phyloP scores from a whole-genome alignment of 805 yeast species.

The Saccharomycopsis amapae region DNA sequence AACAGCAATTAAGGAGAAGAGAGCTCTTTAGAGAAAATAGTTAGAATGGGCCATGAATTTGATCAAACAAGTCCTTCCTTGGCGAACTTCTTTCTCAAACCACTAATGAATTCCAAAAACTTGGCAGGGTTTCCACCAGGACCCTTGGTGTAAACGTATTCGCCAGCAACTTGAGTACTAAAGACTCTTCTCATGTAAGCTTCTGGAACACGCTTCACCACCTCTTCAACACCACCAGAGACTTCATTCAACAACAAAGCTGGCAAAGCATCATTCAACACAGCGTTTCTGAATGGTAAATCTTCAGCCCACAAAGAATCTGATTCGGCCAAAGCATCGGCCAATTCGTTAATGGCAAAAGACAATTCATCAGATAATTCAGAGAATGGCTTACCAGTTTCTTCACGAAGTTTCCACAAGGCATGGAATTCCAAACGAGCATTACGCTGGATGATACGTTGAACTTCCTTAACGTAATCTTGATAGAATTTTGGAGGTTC shows the following conservation, averaged over 20 bases:
- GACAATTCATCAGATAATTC: constrained; percentile 80
- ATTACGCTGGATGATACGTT: constrained; percentile 62
- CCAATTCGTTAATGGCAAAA: constrained; percentile 72
- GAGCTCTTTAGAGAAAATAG: too few species aligned
- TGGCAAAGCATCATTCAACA: constrained; percentile 75
- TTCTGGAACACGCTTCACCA: constrained; percentile 61
- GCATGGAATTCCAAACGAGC: constrained; percentile 83
- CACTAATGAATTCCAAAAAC: constrained; percentile 62
- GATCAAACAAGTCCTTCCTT: too few species aligned
- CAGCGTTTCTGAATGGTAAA: constrained; percentile 62
- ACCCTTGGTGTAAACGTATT: constrained; percentile 79
- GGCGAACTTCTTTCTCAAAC: constrained; percentile 38
- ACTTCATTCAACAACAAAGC: constrained; percentile 54
- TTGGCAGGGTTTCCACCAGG: constrained; percentile 64
- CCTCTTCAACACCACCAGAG: constrained; percentile 45
- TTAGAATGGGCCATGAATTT: too few species aligned
- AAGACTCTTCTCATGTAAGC: constrained; percentile 83
- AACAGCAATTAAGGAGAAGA: too few species aligned
- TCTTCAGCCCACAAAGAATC: constrained; percentile 83
- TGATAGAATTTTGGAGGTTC: constrained; percentile 67
- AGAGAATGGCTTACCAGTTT: constrained; percentile 55
- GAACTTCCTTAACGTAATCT: constrained; percentile 80
- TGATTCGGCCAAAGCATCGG: constrained; percentile 77
- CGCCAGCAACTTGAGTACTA: constrained; percentile 78
- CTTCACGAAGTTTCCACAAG: constrained; percentile 68